phyloP scores from a whole-genome alignment of 306 rosid genomes.

The Dalbergia oliveri region DNA sequence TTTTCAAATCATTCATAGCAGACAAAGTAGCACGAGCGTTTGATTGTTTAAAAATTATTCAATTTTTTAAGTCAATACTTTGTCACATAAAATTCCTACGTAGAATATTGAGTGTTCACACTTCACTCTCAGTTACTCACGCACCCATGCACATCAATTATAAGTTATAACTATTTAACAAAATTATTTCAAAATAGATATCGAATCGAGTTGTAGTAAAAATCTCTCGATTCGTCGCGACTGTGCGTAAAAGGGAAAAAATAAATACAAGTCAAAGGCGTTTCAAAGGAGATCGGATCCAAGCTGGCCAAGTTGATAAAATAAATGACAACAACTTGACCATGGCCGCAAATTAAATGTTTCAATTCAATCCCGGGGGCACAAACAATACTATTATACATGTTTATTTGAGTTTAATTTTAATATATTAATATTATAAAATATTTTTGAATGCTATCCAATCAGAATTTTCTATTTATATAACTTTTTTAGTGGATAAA shows the following conservation, averaged over 20 bases:
- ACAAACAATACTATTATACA: too few relatives aligned
- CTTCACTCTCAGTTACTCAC: background rate
- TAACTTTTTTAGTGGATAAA: too few relatives aligned
- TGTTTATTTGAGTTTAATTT: too few relatives aligned
- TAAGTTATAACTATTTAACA: background rate
- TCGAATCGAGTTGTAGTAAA: background rate
- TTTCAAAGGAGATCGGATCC: constrained; percentile 37
- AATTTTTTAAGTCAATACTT: constrained; percentile 13
- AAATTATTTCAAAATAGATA: background rate
- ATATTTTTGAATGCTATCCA: too few relatives aligned
- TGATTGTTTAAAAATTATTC: background rate
- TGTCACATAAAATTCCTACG: background rate
- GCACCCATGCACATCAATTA: background rate
- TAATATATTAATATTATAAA: too few relatives aligned
- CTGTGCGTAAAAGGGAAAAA: background rate
- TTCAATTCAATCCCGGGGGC: too few relatives aligned
- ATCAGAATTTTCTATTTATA: too few relatives aligned
- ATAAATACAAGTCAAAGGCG: constrained; percentile 41
- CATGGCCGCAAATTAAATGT: background rate
- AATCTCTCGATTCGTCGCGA: background rate
- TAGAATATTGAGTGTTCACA: background rate
- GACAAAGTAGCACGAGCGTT: background rate
- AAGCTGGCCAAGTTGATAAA: constrained; percentile 47
- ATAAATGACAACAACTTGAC: constrained; percentile 37
- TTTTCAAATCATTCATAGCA: constrained; percentile 10